Conservation (phyloP, 1,139 yeast species). For the Diutina rugosa region DNA sequence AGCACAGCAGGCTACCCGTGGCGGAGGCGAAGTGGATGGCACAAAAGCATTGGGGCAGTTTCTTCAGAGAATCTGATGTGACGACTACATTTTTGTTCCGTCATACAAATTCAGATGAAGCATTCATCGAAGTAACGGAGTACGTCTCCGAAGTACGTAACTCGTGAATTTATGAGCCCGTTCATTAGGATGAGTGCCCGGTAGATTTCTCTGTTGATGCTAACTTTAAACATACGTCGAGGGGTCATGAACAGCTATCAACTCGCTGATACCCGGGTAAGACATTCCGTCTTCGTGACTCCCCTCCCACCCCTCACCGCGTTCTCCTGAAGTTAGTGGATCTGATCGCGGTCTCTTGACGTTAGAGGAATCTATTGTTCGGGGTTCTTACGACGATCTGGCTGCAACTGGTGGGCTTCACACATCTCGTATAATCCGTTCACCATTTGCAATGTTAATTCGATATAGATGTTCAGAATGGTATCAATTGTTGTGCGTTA, state of each 20-base stretch:
- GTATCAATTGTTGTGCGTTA: no score
- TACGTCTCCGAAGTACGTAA: no score
- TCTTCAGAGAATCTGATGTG: neutral
- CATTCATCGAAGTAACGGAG: no score
- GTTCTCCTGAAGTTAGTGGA: neutral
- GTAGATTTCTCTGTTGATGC: neutral
- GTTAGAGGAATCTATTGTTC: neutral
- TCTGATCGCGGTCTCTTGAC: neutral
- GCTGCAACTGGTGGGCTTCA: no score
- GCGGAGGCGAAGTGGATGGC: slow-evolving; percentile 2
- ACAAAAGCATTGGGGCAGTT: neutral
- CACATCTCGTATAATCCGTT: no score
- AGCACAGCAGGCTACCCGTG: slow-evolving; percentile 3
- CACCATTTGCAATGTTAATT: no score
- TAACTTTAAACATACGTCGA: neutral
- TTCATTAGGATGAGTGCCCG: no score
- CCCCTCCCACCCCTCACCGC: neutral
- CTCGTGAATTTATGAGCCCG: no score
- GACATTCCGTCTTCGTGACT: neutral
- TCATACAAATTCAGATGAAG: neutral
- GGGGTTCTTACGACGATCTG: neutral
- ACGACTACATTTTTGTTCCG: neutral
- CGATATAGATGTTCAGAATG: no score
- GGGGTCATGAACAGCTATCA: neutral
- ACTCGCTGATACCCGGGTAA: neutral